A percentile compares a stretch with the other conserved stretches of the same genome.
Conservation (phyloP, 371 early-diverging fungal species). For the Choanephora cucurbitarum region DNA sequence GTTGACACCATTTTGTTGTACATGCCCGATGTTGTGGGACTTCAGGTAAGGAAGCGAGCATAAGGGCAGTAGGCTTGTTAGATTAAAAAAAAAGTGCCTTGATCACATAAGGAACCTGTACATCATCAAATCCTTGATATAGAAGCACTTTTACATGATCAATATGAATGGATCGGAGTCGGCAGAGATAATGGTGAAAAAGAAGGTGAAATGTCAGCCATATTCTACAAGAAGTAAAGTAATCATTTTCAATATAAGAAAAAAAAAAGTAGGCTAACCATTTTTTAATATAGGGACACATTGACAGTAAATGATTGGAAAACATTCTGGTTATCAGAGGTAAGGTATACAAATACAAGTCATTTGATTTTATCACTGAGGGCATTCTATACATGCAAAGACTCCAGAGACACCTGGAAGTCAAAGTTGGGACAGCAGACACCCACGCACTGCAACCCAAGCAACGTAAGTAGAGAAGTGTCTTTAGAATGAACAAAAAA, state of each 20-base stretch:
- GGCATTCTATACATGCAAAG: no score
- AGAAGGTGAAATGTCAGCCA: conserved; percentile 44
- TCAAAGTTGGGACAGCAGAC: conserved; percentile 45
- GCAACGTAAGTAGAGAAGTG: conserved; percentile 32
- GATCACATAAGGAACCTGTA: conserved; percentile 42
- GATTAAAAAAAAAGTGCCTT: no score
- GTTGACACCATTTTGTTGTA: conserved; percentile 48
- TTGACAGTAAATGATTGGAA: conserved; percentile 33
- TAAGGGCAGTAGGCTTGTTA: no score
- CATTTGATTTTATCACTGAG: background rate
- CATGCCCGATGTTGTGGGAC: conserved; percentile 45
- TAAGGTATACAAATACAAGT: conserved; percentile 8
- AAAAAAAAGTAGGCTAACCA: background rate
- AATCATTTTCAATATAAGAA: background rate
- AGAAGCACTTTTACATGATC: conserved; percentile 40
- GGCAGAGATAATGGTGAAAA: conserved; percentile 53
- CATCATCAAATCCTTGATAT: conserved; percentile 50
- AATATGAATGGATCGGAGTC: conserved; percentile 53
- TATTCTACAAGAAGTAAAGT: conserved; percentile 48
- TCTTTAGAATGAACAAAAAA: background rate
- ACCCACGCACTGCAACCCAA: conserved; percentile 41
- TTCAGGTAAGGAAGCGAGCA: conserved; percentile 53
- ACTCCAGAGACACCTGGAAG: conserved; percentile 40
- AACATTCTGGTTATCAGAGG: conserved; percentile 50
- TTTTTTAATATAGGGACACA: conserved; percentile 19